phyloP scores from a whole-genome alignment of 2,329 filamentous ascomycete genomes.

The Lasiodiplodia citricola region DNA sequence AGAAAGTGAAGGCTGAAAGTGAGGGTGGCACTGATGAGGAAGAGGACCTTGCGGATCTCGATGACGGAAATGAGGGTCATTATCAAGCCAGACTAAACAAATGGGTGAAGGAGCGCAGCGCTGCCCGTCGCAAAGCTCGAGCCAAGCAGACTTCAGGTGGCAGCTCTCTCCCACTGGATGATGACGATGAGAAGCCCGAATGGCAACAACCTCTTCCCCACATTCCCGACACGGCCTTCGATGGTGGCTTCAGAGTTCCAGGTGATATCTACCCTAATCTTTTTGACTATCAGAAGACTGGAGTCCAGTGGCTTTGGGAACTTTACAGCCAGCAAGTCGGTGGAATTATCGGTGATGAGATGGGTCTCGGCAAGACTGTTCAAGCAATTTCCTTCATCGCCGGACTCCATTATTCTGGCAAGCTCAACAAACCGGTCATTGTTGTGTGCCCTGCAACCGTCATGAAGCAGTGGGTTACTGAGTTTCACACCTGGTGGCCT shows the following conservation, averaged over 20 bases:
- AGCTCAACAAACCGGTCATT: constrained; percentile 82
- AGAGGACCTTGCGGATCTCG: constrained; percentile 66
- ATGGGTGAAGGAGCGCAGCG: constrained; percentile 72
- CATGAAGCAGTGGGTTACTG: constrained; percentile 96
- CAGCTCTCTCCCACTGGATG: constrained; percentile 16
- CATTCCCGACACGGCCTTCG: constrained; percentile 74
- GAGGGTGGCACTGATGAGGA: constrained; percentile 32
- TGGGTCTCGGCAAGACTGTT: constrained; percentile 97
- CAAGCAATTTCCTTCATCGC: constrained; percentile 83
- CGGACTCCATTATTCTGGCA: constrained; percentile 88
- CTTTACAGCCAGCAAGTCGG: constrained; percentile 88
- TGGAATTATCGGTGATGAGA: constrained; percentile 95
- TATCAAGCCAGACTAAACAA: constrained; percentile 76
- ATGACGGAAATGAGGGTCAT: constrained; percentile 85
- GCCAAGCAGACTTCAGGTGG: constrained; percentile 36
- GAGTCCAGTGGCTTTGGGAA: constrained; percentile 95
- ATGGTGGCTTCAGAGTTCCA: constrained; percentile 78
- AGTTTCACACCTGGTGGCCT: constrained; percentile 99
- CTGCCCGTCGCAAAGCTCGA: constrained; percentile 59
- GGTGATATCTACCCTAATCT: constrained; percentile 92
- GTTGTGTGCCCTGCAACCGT: constrained; percentile 94
- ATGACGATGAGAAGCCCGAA: constrained; percentile 60
- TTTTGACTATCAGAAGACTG: constrained; percentile 97
- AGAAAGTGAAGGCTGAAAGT: constrained; percentile 32
- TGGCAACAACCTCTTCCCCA: constrained; percentile 89